Evolutionary conservation across 176 grass and related monocot species (phyloP).

Genomic region (Oryza australiensis): DNA sequence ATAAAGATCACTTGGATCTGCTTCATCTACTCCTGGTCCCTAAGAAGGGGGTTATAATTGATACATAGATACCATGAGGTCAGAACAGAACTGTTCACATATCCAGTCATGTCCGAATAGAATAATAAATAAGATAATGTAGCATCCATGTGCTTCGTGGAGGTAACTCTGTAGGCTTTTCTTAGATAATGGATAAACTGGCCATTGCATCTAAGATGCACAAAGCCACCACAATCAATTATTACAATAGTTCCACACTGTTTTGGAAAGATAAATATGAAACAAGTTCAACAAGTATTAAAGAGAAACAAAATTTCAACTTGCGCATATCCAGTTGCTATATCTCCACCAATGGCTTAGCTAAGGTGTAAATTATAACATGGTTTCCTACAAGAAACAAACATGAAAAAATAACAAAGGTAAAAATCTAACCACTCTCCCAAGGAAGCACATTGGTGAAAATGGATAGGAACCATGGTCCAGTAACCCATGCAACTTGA

Average conservation of each 20-base stretch:
- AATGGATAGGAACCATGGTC: conserved; percentile 99
- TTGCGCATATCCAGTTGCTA: too few relatives aligned
- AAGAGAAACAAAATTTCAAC: too few relatives aligned
- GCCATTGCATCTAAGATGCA: too few relatives aligned
- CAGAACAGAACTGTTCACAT: neutral
- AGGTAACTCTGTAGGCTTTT: neutral
- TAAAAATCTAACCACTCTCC: conserved; percentile 93
- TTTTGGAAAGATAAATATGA: too few relatives aligned
- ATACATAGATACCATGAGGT: conserved; percentile 23
- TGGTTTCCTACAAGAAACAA: conserved; percentile 31
- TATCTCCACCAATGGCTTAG: neutral
- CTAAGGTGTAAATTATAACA: conserved; percentile 18
- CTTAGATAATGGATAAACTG: too few relatives aligned
- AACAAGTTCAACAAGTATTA: too few relatives aligned
- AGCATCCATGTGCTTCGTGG: neutral
- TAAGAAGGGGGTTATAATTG: neutral
- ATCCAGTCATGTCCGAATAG: neutral
- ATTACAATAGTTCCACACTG: too few relatives aligned
- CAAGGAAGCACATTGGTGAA: conserved; percentile 99
- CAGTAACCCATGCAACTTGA: conserved; percentile 96
- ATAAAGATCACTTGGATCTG: conserved; percentile 13
- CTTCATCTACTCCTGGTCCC: neutral
- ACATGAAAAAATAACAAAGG: conserved; percentile 38
- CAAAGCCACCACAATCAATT: too few relatives aligned
- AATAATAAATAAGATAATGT: conserved; percentile 16